Evolutionary conservation across 495 filamentous ascomycete genomes (phyloP), one percentile per base, ranked within the genome.

Genomic region (Hapsidospora chrysogenum): DNA sequence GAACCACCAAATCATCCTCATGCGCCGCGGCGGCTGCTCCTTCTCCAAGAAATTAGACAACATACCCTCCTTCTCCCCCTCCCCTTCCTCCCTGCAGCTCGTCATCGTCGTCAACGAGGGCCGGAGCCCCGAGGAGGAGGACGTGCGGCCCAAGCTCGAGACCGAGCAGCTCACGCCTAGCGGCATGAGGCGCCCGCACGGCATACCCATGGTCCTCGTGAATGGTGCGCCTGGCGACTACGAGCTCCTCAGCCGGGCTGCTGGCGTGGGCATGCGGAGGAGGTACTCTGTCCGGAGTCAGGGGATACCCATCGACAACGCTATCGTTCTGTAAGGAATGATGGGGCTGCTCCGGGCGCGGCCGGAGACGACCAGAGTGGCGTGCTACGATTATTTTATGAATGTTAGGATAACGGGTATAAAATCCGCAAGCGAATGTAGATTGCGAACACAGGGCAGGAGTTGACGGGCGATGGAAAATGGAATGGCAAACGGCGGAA

Each of bases 131-230:
- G 46, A 48, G 19, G 39, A 43, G n/a, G 37, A 44, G 17, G 45
- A 46, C 19, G 30, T 31, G 16, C 63, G 82, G 16, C 89, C 89
- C 0, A 56, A 89, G 35, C 60, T 97, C 2, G 85, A 97, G 33
- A 68, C 76, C 36, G 51, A 56, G 10, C 85, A 93, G 56, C 51
- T 62, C 23, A 87, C 81, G 2, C 67, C 75, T 0, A 68, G 65
- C 9, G 85, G 86, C 0, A 60, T 92, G 25, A 59, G 65, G 28
- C 58, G 89, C n/a, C 72, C 73, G 34, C 57, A 86, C 41, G 72
- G 72, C 10, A 77, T 94, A 13, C 67, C 75, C 16, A 76, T 94
- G 75, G 66, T 93, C 16, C 80, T 96, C 78, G 76, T 92, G 6
- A 72, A 72, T 0, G 85, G 82, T 0, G 82, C 79, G 2, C 64